Conservation (phyloP, 352 stramenopile genomes). For the Thraustochytrium striatum region DNA sequence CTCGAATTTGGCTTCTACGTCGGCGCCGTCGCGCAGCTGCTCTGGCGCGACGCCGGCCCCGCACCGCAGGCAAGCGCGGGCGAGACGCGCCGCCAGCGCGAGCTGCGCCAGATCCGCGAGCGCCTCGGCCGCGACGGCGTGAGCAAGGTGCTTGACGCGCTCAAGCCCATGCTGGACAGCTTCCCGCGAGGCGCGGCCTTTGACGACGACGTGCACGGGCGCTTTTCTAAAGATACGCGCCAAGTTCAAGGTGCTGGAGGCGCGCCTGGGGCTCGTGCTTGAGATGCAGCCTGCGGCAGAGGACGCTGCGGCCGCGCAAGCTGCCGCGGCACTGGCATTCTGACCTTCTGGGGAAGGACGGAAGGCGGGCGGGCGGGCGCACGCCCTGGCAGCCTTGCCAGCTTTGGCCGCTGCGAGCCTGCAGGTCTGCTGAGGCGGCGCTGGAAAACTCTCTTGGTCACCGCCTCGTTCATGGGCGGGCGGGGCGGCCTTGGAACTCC, state of each 20-base stretch:
- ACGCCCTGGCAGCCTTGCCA: too few species aligned
- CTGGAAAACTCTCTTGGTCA: too few species aligned
- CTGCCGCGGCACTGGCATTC: too few species aligned
- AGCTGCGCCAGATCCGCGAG: background rate
- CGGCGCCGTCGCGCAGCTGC: slow-evolving; percentile 7
- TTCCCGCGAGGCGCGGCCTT: background rate
- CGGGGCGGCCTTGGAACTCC: too few species aligned
- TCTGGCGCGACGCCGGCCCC: background rate
- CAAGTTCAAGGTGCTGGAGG: slow-evolving; percentile 45
- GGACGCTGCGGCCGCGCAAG: background rate
- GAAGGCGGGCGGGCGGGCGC: too few species aligned
- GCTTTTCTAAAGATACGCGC: slow-evolving; percentile 19
- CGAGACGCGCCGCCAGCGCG: background rate
- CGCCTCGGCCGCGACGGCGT: background rate
- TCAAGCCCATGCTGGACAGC: background rate
- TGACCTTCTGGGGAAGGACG: too few species aligned
- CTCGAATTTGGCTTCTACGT: slow-evolving; percentile 32
- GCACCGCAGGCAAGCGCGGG: background rate
- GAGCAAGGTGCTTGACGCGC: background rate
- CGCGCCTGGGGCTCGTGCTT: background rate
- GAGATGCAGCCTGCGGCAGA: background rate
- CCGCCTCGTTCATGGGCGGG: too few species aligned
- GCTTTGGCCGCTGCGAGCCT: too few species aligned
- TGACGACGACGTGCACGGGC: slow-evolving; percentile 21
- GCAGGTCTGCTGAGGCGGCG: too few species aligned